These are phyloP conservation scores for Oxytropis ochrocephala DNA, from an alignment of 306 rosid genomes.

Conservation along the genomic window DNA sequence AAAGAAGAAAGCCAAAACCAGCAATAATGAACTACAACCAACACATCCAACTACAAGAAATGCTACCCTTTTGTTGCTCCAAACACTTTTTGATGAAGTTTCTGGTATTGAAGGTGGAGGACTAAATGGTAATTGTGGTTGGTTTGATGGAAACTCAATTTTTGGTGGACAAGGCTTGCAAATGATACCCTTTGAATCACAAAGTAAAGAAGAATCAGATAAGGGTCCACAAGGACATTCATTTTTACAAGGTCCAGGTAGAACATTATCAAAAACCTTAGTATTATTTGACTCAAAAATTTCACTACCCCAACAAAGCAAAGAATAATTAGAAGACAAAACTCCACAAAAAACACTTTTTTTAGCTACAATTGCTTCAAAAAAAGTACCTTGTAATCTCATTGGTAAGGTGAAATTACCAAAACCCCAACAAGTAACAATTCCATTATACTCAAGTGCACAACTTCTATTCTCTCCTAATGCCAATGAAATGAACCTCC, in stretches of 20 bases:
- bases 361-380: constrained; percentile 54
- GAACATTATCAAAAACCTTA: constrained; percentile 44
- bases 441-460: constrained; percentile 33
- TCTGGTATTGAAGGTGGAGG: neutral
- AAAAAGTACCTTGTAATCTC: constrained; percentile 20
- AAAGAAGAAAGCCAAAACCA: constrained; percentile 37
- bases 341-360: constrained; percentile 64
- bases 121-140: neutral
- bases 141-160: neutral
- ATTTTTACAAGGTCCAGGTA: constrained; percentile 68
- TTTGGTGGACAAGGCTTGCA: constrained; percentile 34
- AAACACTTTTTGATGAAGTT: neutral
- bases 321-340: constrained; percentile 23
- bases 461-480: constrained; percentile 72
- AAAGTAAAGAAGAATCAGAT: neutral
- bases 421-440: constrained; percentile 66
- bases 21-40: constrained; percentile 44
- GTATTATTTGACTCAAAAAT: constrained; percentile 19
- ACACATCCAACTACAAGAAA: constrained; percentile 74
- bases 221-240: constrained; percentile 37
- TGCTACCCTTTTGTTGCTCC: constrained; percentile 62
- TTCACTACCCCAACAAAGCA: constrained; percentile 70
- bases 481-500: constrained; percentile 53
- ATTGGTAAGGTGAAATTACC: constrained; percentile 49
- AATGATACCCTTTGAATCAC: constrained; percentile 27